These are phyloP conservation scores for Naganishia sp. DNA, from an alignment of 1,284 basidiomycete species.

Conservation along the genomic window DNA sequence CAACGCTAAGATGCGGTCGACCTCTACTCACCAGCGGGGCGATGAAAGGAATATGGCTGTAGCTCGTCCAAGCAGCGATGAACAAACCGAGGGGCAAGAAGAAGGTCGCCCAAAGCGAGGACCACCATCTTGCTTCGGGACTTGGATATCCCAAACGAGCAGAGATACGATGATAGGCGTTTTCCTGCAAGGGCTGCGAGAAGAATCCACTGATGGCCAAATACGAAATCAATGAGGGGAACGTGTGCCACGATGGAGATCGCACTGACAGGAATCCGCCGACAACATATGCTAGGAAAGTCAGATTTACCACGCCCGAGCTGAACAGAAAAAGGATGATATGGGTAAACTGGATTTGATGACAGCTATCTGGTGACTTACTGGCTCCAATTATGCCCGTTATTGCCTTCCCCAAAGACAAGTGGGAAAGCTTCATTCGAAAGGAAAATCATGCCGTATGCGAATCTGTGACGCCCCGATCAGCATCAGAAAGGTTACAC, in stretches of 20 bases:
- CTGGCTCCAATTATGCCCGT: slow-evolving; percentile 42
- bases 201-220: slow-evolving; percentile 35
- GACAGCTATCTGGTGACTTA: slow-evolving; percentile 28
- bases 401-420: slow-evolving; percentile 42
- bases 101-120: slow-evolving; percentile 39
- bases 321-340: slow-evolving; percentile 20
- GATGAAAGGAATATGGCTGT: slow-evolving; percentile 38
- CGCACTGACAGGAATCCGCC: slow-evolving; percentile 37
- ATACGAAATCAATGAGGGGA: neutral
- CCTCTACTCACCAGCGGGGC: slow-evolving; percentile 36
- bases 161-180: slow-evolving; percentile 36
- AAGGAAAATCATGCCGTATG: slow-evolving; percentile 45
- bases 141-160: slow-evolving; percentile 31
- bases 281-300: slow-evolving; percentile 42
- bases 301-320: slow-evolving; percentile 42
- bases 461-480: slow-evolving; percentile 35
- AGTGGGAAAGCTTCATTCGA: slow-evolving; percentile 46
- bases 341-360: neutral
- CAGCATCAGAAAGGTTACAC: neutral
- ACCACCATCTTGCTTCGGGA: slow-evolving; percentile 45
- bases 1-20: too few species aligned
- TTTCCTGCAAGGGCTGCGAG: slow-evolving; percentile 39
- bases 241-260: too few species aligned
- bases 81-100: slow-evolving; percentile 44
- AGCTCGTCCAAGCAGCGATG: slow-evolving; percentile 46